A percentile compares a stretch with the other conserved stretches of the same genome.
Conservation (phyloP, 2,329 filamentous ascomycete genomes). For the Pyrenophora seminiperda region DNA sequence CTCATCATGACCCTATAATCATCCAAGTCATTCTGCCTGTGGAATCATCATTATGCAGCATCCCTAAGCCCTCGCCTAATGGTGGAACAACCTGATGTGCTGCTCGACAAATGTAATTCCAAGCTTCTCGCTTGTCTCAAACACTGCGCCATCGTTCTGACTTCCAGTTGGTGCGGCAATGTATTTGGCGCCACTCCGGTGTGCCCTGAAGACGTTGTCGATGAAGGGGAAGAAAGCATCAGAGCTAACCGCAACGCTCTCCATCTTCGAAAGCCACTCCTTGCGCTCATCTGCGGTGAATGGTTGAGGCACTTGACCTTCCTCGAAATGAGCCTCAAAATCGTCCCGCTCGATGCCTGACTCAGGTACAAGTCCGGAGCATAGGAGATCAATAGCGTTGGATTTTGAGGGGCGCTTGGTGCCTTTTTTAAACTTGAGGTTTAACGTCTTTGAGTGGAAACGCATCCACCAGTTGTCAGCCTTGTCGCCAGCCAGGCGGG, state of each 20-base stretch:
- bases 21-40: conserved; percentile 6
- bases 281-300: conserved; percentile 86
- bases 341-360: conserved; percentile 80
- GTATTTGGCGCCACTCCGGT: conserved; percentile 90
- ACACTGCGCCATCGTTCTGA: conserved; percentile 80
- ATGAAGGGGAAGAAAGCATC: conserved; percentile 99
- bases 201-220: conserved; percentile 94
- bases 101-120: conserved; percentile 96
- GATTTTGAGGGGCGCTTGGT: conserved; percentile 96
- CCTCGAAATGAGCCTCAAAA: conserved; percentile 89
- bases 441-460: conserved; percentile 87
- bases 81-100: conserved; percentile 91
- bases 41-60: conserved; percentile 1
- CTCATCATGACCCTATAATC: background rate
- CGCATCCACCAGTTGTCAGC: conserved; percentile 99
- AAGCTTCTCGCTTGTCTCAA: conserved; percentile 88
- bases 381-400: conserved; percentile 95
- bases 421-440: conserved; percentile 95
- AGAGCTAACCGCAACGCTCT: conserved; percentile 82
- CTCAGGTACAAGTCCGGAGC: conserved; percentile 85
- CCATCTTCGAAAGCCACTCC: conserved; percentile 82
- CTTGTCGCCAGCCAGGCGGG: conserved; percentile 94
- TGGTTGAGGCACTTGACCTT: conserved; percentile 69
- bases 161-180: conserved; percentile 91
- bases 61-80: conserved; percentile 59